Evolutionary conservation across 345 rosid genomes (phyloP).

Genomic region (Salix udensis): DNA sequence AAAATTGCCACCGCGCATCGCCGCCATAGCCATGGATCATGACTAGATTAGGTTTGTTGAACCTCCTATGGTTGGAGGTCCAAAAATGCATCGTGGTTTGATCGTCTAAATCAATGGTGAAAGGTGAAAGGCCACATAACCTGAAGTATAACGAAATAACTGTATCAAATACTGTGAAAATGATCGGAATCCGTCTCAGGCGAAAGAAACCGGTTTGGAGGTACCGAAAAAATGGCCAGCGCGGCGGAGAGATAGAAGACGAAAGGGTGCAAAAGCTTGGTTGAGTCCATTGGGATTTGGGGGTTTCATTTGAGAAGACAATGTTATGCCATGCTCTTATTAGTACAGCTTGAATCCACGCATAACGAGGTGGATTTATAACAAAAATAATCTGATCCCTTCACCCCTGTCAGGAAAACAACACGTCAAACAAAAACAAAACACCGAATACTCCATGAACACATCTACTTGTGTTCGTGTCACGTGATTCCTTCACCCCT

Average conservation of each 20-base stretch:
- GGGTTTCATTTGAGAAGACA: no score
- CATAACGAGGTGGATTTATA: not conserved
- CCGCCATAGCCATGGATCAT: constrained; percentile 77
- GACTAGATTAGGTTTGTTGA: constrained; percentile 41
- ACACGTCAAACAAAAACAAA: no score
- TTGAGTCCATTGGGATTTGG: constrained; percentile 3
- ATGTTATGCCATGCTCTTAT: no score
- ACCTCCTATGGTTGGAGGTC: constrained; percentile 45
- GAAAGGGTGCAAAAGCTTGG: constrained; percentile 7
- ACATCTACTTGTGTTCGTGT: no score
- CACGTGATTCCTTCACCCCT: no score
- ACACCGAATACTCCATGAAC: no score
- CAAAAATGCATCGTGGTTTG: constrained; percentile 64
- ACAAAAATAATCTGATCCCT: not conserved
- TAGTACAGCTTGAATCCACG: not conserved
- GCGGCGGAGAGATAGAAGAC: constrained; percentile 14
- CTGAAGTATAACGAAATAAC: constrained; percentile 43
- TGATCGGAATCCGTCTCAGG: constrained; percentile 15
- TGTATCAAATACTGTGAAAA: constrained; percentile 36
- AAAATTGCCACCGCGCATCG: constrained; percentile 65
- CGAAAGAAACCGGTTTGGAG: not conserved
- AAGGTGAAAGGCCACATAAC: constrained; percentile 49
- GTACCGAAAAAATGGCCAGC: not conserved
- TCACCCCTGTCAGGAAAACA: no score
- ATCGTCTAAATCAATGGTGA: constrained; percentile 52